These are phyloP conservation scores for Geotrichum klebahnii DNA, from an alignment of 1,139 yeast species.

Conservation along the genomic window DNA sequence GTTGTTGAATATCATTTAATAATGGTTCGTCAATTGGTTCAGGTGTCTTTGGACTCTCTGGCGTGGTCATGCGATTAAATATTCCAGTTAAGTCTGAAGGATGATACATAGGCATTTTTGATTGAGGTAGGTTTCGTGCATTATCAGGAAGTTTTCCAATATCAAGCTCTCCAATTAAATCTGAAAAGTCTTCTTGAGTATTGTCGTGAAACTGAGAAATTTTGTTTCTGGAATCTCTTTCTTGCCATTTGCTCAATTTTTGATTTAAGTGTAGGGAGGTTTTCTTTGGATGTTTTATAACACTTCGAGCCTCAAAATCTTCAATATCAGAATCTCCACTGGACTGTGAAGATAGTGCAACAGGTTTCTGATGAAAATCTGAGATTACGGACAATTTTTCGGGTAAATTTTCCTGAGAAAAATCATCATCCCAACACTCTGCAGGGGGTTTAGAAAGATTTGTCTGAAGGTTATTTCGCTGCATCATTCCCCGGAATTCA, in stretches of 20 bases:
- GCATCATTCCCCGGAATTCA: conserved; percentile 21
- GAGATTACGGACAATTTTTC: conserved; percentile 16
- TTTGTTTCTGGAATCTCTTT: conserved; percentile 19
- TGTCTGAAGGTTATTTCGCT: conserved; percentile 5
- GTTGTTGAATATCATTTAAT: background rate
- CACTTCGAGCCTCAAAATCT: conserved; percentile 5
- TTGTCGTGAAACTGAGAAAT: conserved; percentile 27
- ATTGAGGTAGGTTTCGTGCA: conserved; percentile 4
- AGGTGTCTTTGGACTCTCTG: background rate
- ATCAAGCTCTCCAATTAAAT: conserved; percentile 32
- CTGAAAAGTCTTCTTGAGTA: conserved; percentile 31
- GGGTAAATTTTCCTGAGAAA: conserved; percentile 22
- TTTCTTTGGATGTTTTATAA: conserved; percentile 6
- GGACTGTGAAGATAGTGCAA: conserved; percentile 1
- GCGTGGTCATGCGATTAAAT: background rate
- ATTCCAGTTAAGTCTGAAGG: conserved; percentile 14
- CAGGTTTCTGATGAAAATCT: background rate
- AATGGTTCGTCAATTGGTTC: background rate
- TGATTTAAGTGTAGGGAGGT: background rate
- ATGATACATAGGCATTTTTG: conserved; percentile 10
- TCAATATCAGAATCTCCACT: conserved; percentile 6
- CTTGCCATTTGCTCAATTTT: conserved; percentile 1
- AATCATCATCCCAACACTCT: conserved; percentile 29
- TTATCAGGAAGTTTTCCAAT: conserved; percentile 24
- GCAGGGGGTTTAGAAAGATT: conserved; percentile 1